Evolutionary conservation across 225 moss, liverwort and hornwort genomes (phyloP).

Genomic region (Ulota crispa): DNA sequence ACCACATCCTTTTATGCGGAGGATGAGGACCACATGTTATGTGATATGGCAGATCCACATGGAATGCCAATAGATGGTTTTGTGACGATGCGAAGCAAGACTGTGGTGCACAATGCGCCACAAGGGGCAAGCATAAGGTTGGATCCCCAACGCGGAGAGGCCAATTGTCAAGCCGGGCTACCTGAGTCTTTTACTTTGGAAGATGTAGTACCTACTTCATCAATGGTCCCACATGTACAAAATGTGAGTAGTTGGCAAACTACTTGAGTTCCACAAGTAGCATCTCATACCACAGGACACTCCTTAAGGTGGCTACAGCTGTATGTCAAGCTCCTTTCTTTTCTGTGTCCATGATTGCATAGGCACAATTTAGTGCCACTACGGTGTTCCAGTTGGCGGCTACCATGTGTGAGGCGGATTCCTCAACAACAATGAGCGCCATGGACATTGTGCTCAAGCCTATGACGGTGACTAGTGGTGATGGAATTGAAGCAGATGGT

Average conservation of each 20-base stretch:
- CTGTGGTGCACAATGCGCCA: no score
- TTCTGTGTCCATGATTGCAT: not conserved
- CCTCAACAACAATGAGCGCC: not conserved
- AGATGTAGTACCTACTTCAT: not conserved
- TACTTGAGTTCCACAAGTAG: no score
- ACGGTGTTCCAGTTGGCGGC: not conserved
- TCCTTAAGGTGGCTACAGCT: not conserved
- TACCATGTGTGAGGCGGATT: not conserved
- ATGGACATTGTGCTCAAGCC: not conserved
- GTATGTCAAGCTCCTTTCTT: not conserved
- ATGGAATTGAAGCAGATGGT: fast-evolving
- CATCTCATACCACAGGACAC: no score
- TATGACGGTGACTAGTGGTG: no score
- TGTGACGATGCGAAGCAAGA: not conserved
- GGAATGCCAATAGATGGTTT: not conserved
- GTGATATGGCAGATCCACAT: not conserved
- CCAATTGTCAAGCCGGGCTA: not conserved
- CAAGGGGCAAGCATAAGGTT: not conserved
- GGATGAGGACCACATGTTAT: not conserved
- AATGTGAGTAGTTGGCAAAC: no score
- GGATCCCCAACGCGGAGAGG: not conserved
- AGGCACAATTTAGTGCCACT: not conserved
- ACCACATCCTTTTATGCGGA: not conserved
- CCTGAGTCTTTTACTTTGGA: not conserved
- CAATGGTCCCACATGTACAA: not conserved